Conservation (phyloP, 306 rosid genomes). For the Cyamopsis tetragonoloba region DNA sequence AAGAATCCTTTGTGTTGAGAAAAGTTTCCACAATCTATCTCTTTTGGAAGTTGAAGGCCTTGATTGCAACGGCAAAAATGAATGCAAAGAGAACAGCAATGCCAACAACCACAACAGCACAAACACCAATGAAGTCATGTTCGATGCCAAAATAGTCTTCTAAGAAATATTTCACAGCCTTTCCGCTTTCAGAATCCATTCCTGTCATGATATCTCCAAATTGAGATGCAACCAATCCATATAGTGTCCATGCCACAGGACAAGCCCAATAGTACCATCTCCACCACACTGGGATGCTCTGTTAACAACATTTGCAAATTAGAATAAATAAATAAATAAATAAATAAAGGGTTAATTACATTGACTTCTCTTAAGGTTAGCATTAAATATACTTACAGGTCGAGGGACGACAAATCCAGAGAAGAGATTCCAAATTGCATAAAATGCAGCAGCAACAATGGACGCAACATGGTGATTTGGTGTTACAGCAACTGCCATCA, state of each 20-base stretch:
- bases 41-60: constrained; percentile 51
- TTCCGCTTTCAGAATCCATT: neutral
- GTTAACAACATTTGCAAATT: neutral
- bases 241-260: constrained; percentile 71
- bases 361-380: neutral
- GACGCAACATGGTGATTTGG: constrained; percentile 58
- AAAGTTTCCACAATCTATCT: constrained; percentile 20
- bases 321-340: neutral
- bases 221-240: constrained; percentile 72
- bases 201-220: constrained; percentile 28
- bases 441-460: constrained; percentile 53
- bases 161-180: constrained; percentile 24
- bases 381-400: constrained; percentile 53
- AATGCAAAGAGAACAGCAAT: constrained; percentile 35
- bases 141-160: constrained; percentile 34
- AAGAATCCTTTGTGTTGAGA: constrained; percentile 1
- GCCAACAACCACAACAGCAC: constrained; percentile 36
- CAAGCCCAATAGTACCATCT: constrained; percentile 79
- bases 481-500: constrained; percentile 54
- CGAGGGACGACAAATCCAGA: constrained; percentile 51
- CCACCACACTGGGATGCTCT: constrained; percentile 64
- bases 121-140: constrained; percentile 41
- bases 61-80: constrained; percentile 36
- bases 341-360: too few relatives aligned
- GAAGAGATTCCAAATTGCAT: constrained; percentile 55